Conservation (phyloP, 1,284 basidiomycete genomes). For the Pseudozyma pruni region DNA sequence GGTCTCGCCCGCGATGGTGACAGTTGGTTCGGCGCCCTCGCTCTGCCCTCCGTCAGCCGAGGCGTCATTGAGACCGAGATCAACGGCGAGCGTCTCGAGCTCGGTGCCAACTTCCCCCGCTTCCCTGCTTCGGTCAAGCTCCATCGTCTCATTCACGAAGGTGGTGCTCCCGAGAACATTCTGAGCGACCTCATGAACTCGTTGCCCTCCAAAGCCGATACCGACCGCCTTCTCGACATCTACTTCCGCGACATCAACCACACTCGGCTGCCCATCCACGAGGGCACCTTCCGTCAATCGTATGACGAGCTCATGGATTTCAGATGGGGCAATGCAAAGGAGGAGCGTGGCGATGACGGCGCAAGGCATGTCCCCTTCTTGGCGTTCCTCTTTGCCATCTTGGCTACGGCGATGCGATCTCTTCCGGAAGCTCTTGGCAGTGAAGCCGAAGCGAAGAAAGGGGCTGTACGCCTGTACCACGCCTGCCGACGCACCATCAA, state of each 20-base stretch:
- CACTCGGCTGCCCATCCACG: slow-evolving; percentile 92
- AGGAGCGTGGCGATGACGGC: slow-evolving; percentile 71
- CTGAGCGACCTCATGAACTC: slow-evolving; percentile 57
- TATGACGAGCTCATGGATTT: slow-evolving; percentile 80
- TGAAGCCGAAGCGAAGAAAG: slow-evolving; percentile 55
- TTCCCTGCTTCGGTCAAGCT: slow-evolving; percentile 61
- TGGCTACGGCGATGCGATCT: slow-evolving; percentile 87
- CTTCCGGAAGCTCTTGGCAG: slow-evolving; percentile 77
- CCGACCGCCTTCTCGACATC: slow-evolving; percentile 58
- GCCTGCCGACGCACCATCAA: slow-evolving; percentile 73
- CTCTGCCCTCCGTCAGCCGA: slow-evolving; percentile 61
- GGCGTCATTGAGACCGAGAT: slow-evolving; percentile 61
- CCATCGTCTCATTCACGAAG: slow-evolving; percentile 61
- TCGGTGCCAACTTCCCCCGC: slow-evolving; percentile 59
- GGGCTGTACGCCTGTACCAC: slow-evolving; percentile 69
- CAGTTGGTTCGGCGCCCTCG: slow-evolving; percentile 63
- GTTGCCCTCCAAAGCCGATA: slow-evolving; percentile 52
- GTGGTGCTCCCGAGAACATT: slow-evolving; percentile 59
- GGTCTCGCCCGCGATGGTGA: slow-evolving; percentile 60
- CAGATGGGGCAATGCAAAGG: slow-evolving; percentile 54
- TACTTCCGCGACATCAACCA: slow-evolving; percentile 77
- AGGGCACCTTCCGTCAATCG: slow-evolving; percentile 81
- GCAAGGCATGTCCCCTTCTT: slow-evolving; percentile 83
- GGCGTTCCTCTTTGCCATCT: slow-evolving; percentile 87
- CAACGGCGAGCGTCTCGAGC: slow-evolving; percentile 62